Percentiles rank a stretch among this genome's conserved stretches.
phyloP scores from a whole-genome alignment of 2,329 filamentous ascomycete genomes.

The Aspergillus uvarum region DNA sequence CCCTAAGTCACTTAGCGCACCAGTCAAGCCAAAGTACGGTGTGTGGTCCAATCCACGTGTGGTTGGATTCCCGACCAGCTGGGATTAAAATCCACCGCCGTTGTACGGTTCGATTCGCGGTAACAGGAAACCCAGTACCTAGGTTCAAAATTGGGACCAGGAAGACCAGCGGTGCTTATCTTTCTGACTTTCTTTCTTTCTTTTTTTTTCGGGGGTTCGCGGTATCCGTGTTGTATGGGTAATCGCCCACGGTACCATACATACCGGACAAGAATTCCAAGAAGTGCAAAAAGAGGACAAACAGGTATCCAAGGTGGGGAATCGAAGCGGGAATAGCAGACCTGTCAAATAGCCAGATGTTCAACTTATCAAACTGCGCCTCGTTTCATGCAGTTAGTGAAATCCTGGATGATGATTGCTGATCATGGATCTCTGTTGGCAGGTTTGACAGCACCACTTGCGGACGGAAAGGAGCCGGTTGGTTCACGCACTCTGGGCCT shows the following conservation, averaged over 20 bases:
- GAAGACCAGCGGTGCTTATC: neutral
- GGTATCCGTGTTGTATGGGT: neutral
- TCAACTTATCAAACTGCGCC: neutral
- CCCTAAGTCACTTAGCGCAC: neutral
- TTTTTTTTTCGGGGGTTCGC: no score
- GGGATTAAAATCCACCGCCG: neutral
- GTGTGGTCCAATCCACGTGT: conserved; percentile 17
- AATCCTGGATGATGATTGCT: neutral
- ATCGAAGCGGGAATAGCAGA: neutral
- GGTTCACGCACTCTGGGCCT: neutral
- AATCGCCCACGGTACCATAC: neutral
- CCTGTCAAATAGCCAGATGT: neutral
- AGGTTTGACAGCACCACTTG: neutral
- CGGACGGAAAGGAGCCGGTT: conserved; percentile 1
- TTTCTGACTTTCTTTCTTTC: no score
- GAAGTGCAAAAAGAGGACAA: neutral
- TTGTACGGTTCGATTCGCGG: neutral
- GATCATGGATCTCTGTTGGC: neutral
- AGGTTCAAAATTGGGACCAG: neutral
- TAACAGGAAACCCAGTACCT: neutral
- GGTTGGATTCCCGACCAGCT: conserved; percentile 1
- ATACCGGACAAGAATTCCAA: neutral
- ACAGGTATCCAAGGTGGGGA: neutral
- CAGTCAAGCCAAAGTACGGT: neutral
- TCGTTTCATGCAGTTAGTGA: neutral